Evolutionary conservation across 2,329 filamentous ascomycete genomes (phyloP).

Genomic region (Penicillium sp.): DNA sequence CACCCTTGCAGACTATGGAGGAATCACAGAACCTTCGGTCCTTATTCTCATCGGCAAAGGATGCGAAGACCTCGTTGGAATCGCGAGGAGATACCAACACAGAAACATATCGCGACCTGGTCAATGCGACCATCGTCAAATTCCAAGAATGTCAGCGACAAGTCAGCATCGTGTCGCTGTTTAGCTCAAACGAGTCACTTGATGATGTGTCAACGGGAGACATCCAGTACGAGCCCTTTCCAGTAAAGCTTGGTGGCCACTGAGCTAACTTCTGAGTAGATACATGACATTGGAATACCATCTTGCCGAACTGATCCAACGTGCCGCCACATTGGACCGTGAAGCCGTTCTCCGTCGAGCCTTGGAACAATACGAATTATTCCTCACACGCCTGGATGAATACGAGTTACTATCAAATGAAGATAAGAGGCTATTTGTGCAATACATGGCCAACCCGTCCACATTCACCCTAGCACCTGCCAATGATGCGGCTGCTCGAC

Average conservation of each 20-base stretch:
- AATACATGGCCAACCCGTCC: conserved; percentile 73
- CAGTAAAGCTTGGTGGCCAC: background rate
- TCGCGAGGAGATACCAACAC: conserved; percentile 67
- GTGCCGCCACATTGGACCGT: conserved; percentile 66
- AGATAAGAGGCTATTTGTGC: conserved; percentile 71
- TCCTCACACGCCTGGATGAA: conserved; percentile 74
- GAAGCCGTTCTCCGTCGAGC: conserved; percentile 66
- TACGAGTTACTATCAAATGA: conserved; percentile 72
- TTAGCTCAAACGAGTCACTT: conserved; percentile 85
- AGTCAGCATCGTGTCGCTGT: conserved; percentile 74
- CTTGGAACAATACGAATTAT: conserved; percentile 74
- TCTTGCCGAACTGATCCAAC: conserved; percentile 78
- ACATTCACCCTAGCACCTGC: conserved; percentile 73
- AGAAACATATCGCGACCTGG: conserved; percentile 67
- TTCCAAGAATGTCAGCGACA: conserved; percentile 75
- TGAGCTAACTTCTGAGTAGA: conserved; percentile 44
- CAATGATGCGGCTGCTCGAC: conserved; percentile 68
- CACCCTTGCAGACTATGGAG: conserved; percentile 37
- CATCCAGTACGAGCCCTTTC: conserved; percentile 63
- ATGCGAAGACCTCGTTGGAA: conserved; percentile 62
- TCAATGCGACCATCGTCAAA: conserved; percentile 68
- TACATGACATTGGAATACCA: conserved; percentile 78
- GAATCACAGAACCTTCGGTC: conserved; percentile 59
- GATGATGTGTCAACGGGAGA: conserved; percentile 88
- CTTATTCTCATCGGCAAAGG: conserved; percentile 61